phyloP scores from a whole-genome alignment of 164 flowering plant species.

The Houttuynia cordata region DNA sequence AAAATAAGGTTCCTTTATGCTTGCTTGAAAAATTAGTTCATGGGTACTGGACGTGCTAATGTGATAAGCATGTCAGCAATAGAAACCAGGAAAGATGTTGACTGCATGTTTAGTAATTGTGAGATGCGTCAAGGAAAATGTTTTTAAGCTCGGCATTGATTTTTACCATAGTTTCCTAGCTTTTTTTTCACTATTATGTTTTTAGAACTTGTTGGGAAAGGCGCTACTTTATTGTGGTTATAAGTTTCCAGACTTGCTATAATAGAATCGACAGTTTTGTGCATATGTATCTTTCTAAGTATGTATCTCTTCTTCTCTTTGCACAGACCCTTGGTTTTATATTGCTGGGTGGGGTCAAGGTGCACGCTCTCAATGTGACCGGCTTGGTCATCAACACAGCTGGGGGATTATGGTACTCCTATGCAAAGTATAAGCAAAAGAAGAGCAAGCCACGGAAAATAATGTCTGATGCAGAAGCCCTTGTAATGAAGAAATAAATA shows the following conservation, averaged over 20 bases:
- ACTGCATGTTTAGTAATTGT: too few relatives aligned
- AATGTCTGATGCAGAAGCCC: constrained; percentile 45
- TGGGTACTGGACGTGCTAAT: neutral
- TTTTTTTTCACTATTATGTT: neutral
- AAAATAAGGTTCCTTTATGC: too few relatives aligned
- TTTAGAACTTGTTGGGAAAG: too few relatives aligned
- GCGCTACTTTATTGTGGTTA: too few relatives aligned
- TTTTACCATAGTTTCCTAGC: neutral
- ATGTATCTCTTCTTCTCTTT: neutral
- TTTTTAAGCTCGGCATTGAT: too few relatives aligned
- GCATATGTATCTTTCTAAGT: neutral
- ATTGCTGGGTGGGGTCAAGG: constrained; percentile 86
- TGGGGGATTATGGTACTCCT: constrained; percentile 95
- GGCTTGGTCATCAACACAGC: constrained; percentile 88
- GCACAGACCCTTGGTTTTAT: constrained; percentile 83
- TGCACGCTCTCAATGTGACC: constrained; percentile 75
- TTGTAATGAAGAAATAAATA: constrained; percentile 21
- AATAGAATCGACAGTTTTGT: neutral
- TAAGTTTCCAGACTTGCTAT: neutral
- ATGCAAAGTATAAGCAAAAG: constrained; percentile 81
- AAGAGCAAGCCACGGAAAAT: constrained; percentile 43
- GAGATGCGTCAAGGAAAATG: too few relatives aligned
- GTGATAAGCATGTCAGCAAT: too few relatives aligned
- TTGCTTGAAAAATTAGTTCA: too few relatives aligned
- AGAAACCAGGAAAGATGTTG: too few relatives aligned